Conservation (phyloP, 129 eudicot species). For the Silybum marianum region DNA sequence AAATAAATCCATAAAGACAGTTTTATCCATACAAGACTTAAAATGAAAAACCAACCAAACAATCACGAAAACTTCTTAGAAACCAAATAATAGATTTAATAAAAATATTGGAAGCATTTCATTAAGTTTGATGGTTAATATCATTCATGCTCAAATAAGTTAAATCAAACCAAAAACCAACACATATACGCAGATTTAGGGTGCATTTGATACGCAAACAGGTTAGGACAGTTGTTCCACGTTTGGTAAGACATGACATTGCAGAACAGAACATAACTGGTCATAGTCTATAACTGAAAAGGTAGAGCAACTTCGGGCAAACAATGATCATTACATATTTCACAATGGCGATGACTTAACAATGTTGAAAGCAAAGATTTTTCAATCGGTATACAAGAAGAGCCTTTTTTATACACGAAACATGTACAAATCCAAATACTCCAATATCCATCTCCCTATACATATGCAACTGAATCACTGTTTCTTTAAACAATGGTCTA, state of each 20-base stretch:
- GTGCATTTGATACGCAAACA: no score
- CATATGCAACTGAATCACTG: background rate
- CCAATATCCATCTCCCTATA: conserved; percentile 24
- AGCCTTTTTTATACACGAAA: background rate
- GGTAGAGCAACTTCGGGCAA: background rate
- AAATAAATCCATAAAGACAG: no score
- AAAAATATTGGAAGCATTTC: no score
- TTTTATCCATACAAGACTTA: no score
- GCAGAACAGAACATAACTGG: no score
- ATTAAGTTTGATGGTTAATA: background rate
- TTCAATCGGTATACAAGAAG: conserved; percentile 5
- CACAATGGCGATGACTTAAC: background rate
- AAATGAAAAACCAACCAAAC: no score
- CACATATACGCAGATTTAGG: no score
- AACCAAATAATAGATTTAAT: no score
- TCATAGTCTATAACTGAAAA: no score
- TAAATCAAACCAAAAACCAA: background rate
- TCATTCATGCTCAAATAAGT: background rate
- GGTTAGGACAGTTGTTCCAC: no score
- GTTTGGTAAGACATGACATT: no score
- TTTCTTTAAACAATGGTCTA: conserved; percentile 21
- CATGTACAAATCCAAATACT: conserved; percentile 19
- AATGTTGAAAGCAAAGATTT: background rate
- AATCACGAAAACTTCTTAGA: background rate
- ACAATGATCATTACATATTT: background rate